Percentiles rank a stretch among this genome's conserved stretches.
phyloP scores from a whole-genome alignment of 2,329 filamentous ascomycete genomes.

The Xylariaceae sp. region DNA sequence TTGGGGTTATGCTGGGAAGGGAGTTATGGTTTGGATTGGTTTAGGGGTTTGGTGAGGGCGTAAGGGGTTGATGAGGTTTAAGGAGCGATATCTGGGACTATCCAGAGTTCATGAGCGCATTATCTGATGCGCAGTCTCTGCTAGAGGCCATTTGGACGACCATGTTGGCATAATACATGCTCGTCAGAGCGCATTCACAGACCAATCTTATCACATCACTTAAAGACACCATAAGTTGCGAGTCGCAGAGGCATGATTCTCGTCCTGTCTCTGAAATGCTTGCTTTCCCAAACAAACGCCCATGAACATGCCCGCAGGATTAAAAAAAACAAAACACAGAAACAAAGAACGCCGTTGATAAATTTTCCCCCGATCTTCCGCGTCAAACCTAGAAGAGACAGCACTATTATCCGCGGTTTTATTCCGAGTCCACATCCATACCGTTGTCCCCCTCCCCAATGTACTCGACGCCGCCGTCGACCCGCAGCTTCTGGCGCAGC shows the following conservation, averaged over 20 bases:
- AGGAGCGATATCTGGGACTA: too few species aligned
- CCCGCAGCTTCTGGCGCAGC: slow-evolving; percentile 35
- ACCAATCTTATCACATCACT: background rate
- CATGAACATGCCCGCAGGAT: slow-evolving; percentile 26
- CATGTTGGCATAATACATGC: too few species aligned
- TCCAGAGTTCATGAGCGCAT: too few species aligned
- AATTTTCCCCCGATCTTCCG: slow-evolving; percentile 20
- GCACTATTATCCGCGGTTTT: slow-evolving; percentile 3
- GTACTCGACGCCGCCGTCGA: slow-evolving; percentile 40
- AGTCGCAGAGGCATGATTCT: slow-evolving; percentile 4
- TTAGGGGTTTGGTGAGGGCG: too few species aligned
- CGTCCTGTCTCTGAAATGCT: slow-evolving; percentile 13
- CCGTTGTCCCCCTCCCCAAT: slow-evolving; percentile 33
- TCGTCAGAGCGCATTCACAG: background rate
- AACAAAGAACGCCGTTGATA: slow-evolving; percentile 24
- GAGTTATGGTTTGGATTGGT: background rate
- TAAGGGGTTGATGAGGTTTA: too few species aligned
- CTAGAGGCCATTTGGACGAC: too few species aligned
- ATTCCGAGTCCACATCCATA: slow-evolving; percentile 41
- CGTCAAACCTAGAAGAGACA: slow-evolving; percentile 7
- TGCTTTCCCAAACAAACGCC: slow-evolving; percentile 24
- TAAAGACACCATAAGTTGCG: background rate
- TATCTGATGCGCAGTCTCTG: too few species aligned
- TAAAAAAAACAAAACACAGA: slow-evolving; percentile 19
- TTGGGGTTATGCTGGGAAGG: background rate